Evolutionary conservation across 2,329 filamentous ascomycete species (phyloP).

Genomic region (Alternaria longipes): DNA sequence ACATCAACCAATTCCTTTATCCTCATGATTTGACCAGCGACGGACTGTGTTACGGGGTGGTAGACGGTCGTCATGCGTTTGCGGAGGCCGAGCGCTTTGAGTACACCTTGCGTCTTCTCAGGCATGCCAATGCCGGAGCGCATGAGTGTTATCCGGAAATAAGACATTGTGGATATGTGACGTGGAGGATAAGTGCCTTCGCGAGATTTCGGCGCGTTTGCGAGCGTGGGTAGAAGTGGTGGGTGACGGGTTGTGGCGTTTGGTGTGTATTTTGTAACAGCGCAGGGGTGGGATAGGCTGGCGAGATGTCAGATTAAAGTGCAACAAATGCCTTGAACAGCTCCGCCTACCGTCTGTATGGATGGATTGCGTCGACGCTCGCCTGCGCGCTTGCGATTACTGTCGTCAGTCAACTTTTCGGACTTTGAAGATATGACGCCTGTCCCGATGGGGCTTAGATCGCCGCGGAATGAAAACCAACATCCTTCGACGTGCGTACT

Average conservation of each 20-base stretch:
- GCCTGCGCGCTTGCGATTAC: constrained; percentile 5
- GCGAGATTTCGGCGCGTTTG: constrained; percentile 1
- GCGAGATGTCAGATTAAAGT: not conserved
- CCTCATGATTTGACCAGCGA: constrained; percentile 90
- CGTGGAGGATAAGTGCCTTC: not conserved
- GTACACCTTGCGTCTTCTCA: constrained; percentile 78
- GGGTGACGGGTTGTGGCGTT: not conserved
- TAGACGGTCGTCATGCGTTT: constrained; percentile 89
- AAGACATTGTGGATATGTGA: constrained; percentile 66
- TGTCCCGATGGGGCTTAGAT: constrained; percentile 23
- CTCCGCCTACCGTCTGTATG: constrained; percentile 6
- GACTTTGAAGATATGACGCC: constrained; percentile 14
- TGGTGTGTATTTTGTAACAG: not conserved
- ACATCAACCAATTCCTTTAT: constrained; percentile 93
- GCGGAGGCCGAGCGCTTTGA: constrained; percentile 84
- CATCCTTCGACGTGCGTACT: constrained; percentile 17
- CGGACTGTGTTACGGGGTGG: constrained; percentile 80
- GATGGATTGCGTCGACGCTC: constrained; percentile 8
- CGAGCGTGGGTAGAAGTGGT: constrained; percentile 2
- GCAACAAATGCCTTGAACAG: not conserved
- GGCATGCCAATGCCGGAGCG: constrained; percentile 89
- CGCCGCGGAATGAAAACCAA: constrained; percentile 6
- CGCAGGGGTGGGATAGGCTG: not conserved
- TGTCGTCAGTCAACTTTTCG: constrained; percentile 22
- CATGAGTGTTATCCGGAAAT: constrained; percentile 90